Evolutionary conservation across 768 basidiomycete species (phyloP).

Genomic region (Rhizopogon roseolus): DNA sequence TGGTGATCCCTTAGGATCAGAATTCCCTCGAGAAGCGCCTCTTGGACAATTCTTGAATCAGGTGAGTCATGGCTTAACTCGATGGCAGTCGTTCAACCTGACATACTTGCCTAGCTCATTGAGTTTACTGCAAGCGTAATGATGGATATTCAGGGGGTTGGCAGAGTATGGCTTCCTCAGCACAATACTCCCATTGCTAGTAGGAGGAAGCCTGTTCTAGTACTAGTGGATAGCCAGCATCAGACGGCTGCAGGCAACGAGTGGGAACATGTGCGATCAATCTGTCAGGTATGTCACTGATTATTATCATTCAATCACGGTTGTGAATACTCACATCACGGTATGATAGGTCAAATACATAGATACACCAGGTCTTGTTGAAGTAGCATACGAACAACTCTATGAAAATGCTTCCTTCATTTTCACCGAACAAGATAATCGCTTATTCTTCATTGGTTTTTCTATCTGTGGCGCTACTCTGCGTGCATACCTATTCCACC

Average conservation of each 20-base stretch:
- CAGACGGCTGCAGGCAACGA: background rate
- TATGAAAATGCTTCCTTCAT: background rate
- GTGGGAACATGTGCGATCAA: background rate
- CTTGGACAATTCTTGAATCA: background rate
- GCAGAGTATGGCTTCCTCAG: background rate
- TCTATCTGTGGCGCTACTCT: background rate
- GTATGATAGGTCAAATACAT: background rate
- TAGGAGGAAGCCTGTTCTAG: background rate
- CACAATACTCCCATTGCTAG: background rate
- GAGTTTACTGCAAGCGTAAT: background rate
- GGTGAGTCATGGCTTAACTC: background rate
- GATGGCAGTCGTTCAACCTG: background rate
- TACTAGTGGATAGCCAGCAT: background rate
- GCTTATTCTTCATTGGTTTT: background rate
- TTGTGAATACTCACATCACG: background rate
- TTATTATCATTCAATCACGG: background rate
- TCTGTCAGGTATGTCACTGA: background rate
- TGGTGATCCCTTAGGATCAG: background rate
- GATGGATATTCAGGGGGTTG: background rate
- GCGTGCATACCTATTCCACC: background rate
- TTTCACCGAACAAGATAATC: background rate
- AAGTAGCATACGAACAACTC: background rate
- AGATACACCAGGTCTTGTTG: background rate
- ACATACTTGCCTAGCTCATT: background rate
- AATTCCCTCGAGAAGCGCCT: background rate